A percentile compares a stretch with the other conserved stretches of the same genome.
Evolutionary conservation across 2,329 filamentous ascomycete genomes (phyloP).

Genomic region (Botryotinia narcissicola): DNA sequence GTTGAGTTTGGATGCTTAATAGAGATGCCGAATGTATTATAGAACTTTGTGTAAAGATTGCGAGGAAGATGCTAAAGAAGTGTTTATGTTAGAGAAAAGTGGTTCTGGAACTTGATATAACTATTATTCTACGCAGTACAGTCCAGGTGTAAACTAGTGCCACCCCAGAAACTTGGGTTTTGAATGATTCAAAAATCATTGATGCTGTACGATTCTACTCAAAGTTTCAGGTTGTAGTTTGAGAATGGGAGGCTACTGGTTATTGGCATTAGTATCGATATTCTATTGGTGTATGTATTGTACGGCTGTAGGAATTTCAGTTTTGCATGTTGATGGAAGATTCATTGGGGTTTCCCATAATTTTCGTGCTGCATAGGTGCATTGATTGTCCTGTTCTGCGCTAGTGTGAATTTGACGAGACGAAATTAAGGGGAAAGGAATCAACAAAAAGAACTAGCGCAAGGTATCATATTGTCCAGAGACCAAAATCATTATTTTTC

Average conservation of each 20-base stretch:
- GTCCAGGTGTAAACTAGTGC: background rate
- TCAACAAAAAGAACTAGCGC: background rate
- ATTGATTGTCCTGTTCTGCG: background rate
- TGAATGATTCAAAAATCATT: background rate
- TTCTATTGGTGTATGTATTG: background rate
- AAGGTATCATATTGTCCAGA: background rate
- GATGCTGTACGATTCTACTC: background rate
- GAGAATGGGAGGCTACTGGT: background rate
- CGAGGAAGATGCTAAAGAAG: background rate
- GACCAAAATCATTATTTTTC: background rate
- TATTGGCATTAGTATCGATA: background rate
- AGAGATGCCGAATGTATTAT: background rate
- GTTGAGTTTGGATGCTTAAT: background rate
- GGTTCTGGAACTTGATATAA: background rate
- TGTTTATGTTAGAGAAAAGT: background rate
- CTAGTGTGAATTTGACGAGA: background rate
- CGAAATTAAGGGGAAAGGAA: background rate
- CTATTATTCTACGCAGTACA: background rate
- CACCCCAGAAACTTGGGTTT: background rate
- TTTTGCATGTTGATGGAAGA: background rate
- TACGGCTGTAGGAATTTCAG: background rate
- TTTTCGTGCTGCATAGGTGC: background rate
- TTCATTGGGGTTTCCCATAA: accelerated
- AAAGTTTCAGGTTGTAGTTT: background rate
- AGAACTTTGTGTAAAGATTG: background rate